phyloP scores from a whole-genome alignment of 495 filamentous ascomycete genomes.

The Penicillium canariense region DNA sequence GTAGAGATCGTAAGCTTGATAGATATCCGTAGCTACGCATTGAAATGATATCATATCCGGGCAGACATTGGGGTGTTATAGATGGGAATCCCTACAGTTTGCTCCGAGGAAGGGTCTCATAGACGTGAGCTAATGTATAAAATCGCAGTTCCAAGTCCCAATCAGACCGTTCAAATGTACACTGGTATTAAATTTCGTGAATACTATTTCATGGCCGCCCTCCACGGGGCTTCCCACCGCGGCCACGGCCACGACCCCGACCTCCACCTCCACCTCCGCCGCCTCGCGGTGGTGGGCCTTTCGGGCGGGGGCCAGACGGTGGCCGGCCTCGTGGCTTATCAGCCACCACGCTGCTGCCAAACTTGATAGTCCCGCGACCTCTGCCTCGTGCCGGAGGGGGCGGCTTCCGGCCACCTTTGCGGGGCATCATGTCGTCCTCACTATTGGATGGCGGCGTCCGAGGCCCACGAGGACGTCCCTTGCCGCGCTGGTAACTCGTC shows the following conservation, averaged over 20 bases:
- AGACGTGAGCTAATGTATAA: neutral
- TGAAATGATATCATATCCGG: neutral
- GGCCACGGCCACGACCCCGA: conserved; percentile 3
- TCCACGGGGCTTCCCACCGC: conserved; percentile 4
- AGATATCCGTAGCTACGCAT: neutral
- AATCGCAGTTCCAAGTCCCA: no score
- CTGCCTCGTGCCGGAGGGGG: conserved; percentile 20
- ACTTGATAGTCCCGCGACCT: conserved; percentile 31
- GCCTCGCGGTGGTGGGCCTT: conserved; percentile 13
- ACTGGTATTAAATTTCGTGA: neutral
- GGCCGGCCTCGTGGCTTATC: conserved; percentile 13
- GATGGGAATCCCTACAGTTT: no score
- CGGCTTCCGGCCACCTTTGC: conserved; percentile 19
- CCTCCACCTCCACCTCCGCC: conserved; percentile 7
- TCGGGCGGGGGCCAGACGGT: neutral
- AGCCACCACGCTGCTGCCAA: conserved; percentile 14
- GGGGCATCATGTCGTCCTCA: conserved; percentile 17
- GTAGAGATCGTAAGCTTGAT: neutral
- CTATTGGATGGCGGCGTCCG: conserved; percentile 9
- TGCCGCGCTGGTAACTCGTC: conserved; percentile 16
- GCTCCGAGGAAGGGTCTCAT: no score
- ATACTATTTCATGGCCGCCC: neutral
- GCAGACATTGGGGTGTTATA: no score
- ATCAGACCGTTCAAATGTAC: neutral
- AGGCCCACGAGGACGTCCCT: neutral